These are phyloP conservation scores for Myxozyma vanderwaltii DNA, from an alignment of 805 yeast species.

Conservation along the genomic window DNA sequence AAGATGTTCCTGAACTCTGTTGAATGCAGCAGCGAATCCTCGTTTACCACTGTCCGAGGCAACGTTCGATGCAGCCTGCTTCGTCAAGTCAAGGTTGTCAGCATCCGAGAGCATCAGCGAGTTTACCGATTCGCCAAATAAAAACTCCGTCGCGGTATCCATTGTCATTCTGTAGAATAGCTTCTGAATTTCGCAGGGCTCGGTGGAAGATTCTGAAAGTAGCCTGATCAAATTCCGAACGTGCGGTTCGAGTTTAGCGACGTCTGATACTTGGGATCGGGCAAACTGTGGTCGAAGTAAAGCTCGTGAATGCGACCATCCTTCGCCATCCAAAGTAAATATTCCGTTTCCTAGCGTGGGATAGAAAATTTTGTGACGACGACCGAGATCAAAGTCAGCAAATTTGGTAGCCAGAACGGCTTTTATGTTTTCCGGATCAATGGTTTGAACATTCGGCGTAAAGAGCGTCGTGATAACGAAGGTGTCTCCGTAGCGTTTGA, in stretches of 20 bases:
- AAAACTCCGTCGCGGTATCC: slow-evolving; percentile 43
- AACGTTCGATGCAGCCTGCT: background rate
- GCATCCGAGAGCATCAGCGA: background rate
- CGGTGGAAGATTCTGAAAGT: slow-evolving; percentile 9
- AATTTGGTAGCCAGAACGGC: slow-evolving; percentile 41
- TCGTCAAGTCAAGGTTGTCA: slow-evolving; percentile 23
- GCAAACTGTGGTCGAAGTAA: slow-evolving; percentile 44
- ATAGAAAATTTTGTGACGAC: slow-evolving; percentile 35
- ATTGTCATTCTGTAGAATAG: slow-evolving; percentile 40
- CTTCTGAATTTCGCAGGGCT: slow-evolving; percentile 37
- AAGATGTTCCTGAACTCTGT: slow-evolving; percentile 28
- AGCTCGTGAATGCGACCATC: slow-evolving; percentile 45
- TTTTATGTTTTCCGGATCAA: slow-evolving; percentile 42
- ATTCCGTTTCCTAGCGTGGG: slow-evolving; percentile 43
- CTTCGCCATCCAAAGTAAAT: slow-evolving; percentile 42
- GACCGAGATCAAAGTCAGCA: slow-evolving; percentile 40
- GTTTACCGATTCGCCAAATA: slow-evolving; percentile 39
- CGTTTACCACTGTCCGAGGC: background rate
- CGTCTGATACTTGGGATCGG: slow-evolving; percentile 39
- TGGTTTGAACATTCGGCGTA: background rate
- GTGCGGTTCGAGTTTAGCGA: slow-evolving; percentile 36
- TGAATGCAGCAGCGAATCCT: slow-evolving; percentile 34
- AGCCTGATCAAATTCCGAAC: slow-evolving; percentile 32
- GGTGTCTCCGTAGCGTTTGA: background rate
- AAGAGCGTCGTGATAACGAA: background rate